Base-by-base conservation (phyloP, 768 basidiomycete genomes). In the Naganishia kalamii region DNA sequence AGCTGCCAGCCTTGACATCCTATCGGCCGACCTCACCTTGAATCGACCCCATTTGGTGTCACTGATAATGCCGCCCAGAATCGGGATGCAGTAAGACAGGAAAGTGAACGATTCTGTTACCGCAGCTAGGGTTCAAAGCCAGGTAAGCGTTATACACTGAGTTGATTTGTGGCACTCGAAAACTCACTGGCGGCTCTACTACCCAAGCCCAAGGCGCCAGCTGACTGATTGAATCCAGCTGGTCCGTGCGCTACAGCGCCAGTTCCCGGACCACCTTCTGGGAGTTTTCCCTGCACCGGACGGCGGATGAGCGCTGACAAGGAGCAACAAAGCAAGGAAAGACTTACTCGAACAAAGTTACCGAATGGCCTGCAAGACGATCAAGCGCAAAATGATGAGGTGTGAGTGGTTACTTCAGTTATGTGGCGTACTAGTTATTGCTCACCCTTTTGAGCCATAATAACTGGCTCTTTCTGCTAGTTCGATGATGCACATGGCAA, bases 401-500 rank as follows among this genome's bases (percentile, higher is more conserved):
- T n/a, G n/a, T n/a, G n/a, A n/a, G n/a, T n/a, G n/a, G n/a, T n/a
- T n/a, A n/a, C n/a, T n/a, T n/a, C n/a, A n/a, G n/a, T n/a, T n/a
- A n/a, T n/a, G n/a, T n/a, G n/a, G n/a, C n/a, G n/a, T n/a, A 71
- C 72, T 30, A 21, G 19, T 7, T 44, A 43, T 23, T 21, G 21
- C 32, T 27, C n/a, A 35, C 40, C 33, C 52, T 57, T 41, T 57
- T 4, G 52, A 57, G 44, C 63, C 51, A 35, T 35, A 37, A 12
- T 30, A 41, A 37, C 62, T 32, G 7, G 49, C 17, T 30, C 78
- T 68, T 67, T 79, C 78, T 11, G 75, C 73, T 27, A 77, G 68
- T 67, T 79, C 78, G 52, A 78, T 69, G 25, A 79, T 60, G 59
- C 76, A 77, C 70, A 79, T 77, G n/a, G 73, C 71, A n/a, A 75